These are phyloP conservation scores for Entomortierella lignicola DNA, from an alignment of 192 early-diverging fungal genomes.

Conservation along the genomic window DNA sequence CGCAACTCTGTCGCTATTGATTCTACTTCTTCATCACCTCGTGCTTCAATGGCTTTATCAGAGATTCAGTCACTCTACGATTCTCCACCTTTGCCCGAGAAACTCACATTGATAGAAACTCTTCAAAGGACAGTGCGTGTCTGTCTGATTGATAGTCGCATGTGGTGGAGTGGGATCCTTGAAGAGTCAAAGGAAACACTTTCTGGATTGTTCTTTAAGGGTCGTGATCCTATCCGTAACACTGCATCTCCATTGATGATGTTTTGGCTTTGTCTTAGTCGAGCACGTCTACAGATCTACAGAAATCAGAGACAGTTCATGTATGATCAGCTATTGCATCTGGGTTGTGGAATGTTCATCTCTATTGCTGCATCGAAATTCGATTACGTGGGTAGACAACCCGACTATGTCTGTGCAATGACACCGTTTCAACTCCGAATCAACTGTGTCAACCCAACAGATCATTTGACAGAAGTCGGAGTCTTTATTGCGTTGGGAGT, in stretches of 20 bases:
- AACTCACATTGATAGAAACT: constrained; percentile 22
- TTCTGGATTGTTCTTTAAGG: constrained; percentile 21
- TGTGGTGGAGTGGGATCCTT: constrained; percentile 46
- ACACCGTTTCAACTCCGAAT: constrained; percentile 55
- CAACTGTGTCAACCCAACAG: constrained; percentile 24
- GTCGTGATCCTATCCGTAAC: constrained; percentile 55
- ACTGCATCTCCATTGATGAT: constrained; percentile 60
- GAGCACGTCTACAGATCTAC: constrained; percentile 63
- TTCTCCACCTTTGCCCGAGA: constrained; percentile 29
- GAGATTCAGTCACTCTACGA: constrained; percentile 40
- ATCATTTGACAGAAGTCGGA: constrained; percentile 59
- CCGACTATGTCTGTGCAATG: constrained; percentile 56
- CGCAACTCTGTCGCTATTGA: constrained; percentile 8
- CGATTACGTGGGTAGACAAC: constrained; percentile 64
- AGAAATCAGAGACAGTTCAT: constrained; percentile 56
- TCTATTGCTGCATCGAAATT: constrained; percentile 60
- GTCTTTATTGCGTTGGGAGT: constrained; percentile 69
- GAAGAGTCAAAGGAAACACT: constrained; percentile 44
- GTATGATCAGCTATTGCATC: constrained; percentile 65
- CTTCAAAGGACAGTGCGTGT: constrained; percentile 21
- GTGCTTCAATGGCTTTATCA: constrained; percentile 31
- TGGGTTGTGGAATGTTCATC: constrained; percentile 66
- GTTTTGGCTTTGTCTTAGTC: constrained; percentile 61
- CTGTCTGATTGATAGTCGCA: constrained; percentile 47
- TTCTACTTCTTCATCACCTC: constrained; percentile 11